phyloP scores from a whole-genome alignment of 1,284 basidiomycete genomes.

The Pyrrhoderma noxium region DNA sequence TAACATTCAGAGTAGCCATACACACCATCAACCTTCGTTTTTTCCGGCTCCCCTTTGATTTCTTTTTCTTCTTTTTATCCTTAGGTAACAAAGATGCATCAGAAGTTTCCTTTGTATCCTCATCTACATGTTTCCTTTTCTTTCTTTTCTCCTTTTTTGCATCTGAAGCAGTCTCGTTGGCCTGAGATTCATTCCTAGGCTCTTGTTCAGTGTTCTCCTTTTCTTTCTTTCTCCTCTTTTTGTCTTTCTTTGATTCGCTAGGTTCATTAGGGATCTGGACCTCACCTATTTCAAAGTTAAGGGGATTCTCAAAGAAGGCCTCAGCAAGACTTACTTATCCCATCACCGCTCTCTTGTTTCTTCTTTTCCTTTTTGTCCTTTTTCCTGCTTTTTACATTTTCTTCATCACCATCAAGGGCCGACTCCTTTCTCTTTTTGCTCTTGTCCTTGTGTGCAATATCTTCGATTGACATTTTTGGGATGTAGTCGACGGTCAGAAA shows the following conservation, averaged over 20 bases:
- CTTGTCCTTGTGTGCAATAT: not conserved
- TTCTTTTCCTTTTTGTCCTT: constrained; percentile 27
- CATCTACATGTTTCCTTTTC: constrained; percentile 15
- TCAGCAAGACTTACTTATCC: not conserved
- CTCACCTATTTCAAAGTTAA: not conserved
- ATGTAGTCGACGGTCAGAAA: no score
- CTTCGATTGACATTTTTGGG: no score
- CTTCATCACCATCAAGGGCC: constrained; percentile 5
- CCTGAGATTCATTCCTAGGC: not conserved
- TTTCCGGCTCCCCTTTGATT: constrained; percentile 26
- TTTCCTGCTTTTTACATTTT: constrained; percentile 19
- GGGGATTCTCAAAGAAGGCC: not conserved
- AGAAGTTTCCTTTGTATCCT: constrained; percentile 10
- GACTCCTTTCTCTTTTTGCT: not conserved
- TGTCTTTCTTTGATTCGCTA: constrained; percentile 16
- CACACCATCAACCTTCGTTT: not conserved
- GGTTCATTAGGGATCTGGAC: no score
- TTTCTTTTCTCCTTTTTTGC: constrained; percentile 25
- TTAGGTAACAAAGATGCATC: constrained; percentile 24
- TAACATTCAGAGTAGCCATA: not conserved
- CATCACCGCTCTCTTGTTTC: constrained; percentile 15
- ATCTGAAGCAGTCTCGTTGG: constrained; percentile 9
- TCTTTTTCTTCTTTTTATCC: constrained; percentile 29
- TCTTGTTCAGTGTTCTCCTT: constrained; percentile 1
- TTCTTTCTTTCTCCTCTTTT: constrained; percentile 25